Evolutionary conservation across 805 yeast genomes (phyloP), one percentile per base, ranked within the genome.

Genomic region (Helenozyma baotianmanensis): DNA sequence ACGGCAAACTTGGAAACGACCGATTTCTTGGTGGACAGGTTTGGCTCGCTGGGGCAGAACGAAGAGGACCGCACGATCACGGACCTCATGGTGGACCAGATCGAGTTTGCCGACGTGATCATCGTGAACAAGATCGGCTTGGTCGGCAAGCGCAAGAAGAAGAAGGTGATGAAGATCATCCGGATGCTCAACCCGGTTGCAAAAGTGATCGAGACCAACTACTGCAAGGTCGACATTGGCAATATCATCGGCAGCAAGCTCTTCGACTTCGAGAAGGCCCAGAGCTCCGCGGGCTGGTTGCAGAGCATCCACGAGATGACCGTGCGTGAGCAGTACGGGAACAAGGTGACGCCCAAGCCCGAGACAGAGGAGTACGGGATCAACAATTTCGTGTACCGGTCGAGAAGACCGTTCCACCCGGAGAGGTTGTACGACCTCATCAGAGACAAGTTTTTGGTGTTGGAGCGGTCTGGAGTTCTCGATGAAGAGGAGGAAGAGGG

Each of bases 281-380:
- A 65, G 7, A 51, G 66, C 2, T 59, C 68, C 16, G 68, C 73
- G 4, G 73, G 73, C 5, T 68, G 73, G 73, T 48, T 67, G 28
- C 62, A 58, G 33, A 60, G 68, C 41, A 47, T 67, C 11, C 56
- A 65, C 33, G 70, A 65, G 38, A 61, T 64, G 43, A 47, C 50
- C 1, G 13, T 41, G 4, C 53, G 65, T 39, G 60, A 60, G 18
- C 68, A 65, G 10, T 51, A 40, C 37, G 58, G 58, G 1, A 23
- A 26, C n/a, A 31, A 38, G 12, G 39, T 52, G 30, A 53, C 71
- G 0, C 71, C 71, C 14, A 67, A 64, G 36, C 70, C 71, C 2
- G 72, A 67, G 43, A 65, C 71, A 4, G 70, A 64, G 36, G 72
- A 68, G 40, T 69, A 68, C 43, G 71, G 70, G 23, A 66, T 69